Conservation (phyloP, 768 basidiomycete genomes). For the Hypholoma sublateritium region DNA sequence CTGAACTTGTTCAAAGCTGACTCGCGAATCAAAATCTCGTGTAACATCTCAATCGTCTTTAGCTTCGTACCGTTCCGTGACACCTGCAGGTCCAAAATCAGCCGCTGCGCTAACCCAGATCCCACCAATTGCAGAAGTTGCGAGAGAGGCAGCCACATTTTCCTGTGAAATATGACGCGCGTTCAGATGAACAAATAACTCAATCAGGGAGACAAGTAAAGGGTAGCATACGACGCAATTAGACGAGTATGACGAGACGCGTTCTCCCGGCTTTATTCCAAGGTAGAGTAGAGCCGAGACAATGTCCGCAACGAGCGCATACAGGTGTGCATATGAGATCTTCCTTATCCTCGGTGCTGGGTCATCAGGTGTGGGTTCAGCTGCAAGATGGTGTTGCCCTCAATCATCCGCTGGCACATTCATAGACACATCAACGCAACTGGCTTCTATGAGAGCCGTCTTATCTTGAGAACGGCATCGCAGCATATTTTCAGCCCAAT, state of each 20-base stretch:
- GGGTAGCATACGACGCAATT: constrained; percentile 66
- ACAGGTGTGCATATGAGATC: constrained; percentile 58
- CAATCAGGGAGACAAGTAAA: not conserved
- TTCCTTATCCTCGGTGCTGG: constrained; percentile 43
- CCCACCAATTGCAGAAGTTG: constrained; percentile 69
- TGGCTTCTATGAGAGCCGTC: constrained; percentile 67
- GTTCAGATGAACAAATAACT: constrained; percentile 1
- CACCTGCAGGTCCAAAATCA: constrained; percentile 80
- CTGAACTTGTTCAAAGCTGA: constrained; percentile 75
- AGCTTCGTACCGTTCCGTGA: constrained; percentile 61
- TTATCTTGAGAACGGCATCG: constrained; percentile 54
- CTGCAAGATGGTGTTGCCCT: constrained; percentile 32
- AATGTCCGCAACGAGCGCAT: constrained; percentile 52
- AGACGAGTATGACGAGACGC: constrained; percentile 75
- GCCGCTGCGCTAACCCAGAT: constrained; percentile 84
- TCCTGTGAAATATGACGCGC: constrained; percentile 42
- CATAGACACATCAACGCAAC: constrained; percentile 40
- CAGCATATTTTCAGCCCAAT: constrained; percentile 85
- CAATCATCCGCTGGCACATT: constrained; percentile 9
- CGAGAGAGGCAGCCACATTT: constrained; percentile 66
- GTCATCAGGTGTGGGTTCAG: constrained; percentile 57
- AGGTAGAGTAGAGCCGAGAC: constrained; percentile 55
- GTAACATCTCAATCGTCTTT: constrained; percentile 1
- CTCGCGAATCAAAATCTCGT: constrained; percentile 1
- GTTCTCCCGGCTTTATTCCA: constrained; percentile 63